A percentile compares a stretch with the other conserved stretches of the same genome.
Evolutionary conservation across 2,329 filamentous ascomycete genomes (phyloP).

Genomic region (Pyrenophora tritici-repentis): DNA sequence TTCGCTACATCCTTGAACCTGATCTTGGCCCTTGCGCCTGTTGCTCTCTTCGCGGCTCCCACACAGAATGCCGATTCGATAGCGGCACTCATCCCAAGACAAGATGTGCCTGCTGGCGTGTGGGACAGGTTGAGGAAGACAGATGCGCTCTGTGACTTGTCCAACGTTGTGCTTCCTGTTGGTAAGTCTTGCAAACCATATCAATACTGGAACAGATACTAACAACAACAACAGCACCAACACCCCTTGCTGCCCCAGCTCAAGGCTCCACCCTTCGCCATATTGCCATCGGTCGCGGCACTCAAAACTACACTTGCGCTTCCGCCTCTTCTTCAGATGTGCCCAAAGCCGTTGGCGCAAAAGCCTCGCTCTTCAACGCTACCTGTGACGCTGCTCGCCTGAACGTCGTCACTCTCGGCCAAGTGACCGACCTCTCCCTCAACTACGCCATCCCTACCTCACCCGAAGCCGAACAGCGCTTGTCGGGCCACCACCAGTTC

Average conservation of each 20-base stretch:
- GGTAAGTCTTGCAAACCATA: constrained; percentile 28
- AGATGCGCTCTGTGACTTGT: constrained; percentile 37
- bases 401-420: constrained; percentile 60
- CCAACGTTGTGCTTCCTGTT: constrained; percentile 33
- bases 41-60: constrained; percentile 41
- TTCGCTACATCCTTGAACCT: constrained; percentile 40
- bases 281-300: constrained; percentile 84
- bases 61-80: constrained; percentile 30
- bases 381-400: constrained; percentile 75
- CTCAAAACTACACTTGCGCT: constrained; percentile 91
- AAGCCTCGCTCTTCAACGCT: constrained; percentile 86
- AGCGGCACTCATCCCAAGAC: constrained; percentile 24
- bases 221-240: constrained; percentile 52
- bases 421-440: constrained; percentile 70
- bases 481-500: constrained; percentile 85
- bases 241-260: constrained; percentile 64
- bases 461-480: constrained; percentile 58
- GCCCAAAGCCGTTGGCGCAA: constrained; percentile 72
- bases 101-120: constrained; percentile 21
- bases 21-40: constrained; percentile 42
- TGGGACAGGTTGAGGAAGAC: constrained; percentile 28
- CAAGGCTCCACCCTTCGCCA: constrained; percentile 70
- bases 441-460: constrained; percentile 62
- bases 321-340: constrained; percentile 59
- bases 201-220: constrained; percentile 8